A percentile compares a stretch with the other conserved stretches of the same genome.
Conservation (phyloP, 768 basidiomycete species). For the Tricholoma terreum region DNA sequence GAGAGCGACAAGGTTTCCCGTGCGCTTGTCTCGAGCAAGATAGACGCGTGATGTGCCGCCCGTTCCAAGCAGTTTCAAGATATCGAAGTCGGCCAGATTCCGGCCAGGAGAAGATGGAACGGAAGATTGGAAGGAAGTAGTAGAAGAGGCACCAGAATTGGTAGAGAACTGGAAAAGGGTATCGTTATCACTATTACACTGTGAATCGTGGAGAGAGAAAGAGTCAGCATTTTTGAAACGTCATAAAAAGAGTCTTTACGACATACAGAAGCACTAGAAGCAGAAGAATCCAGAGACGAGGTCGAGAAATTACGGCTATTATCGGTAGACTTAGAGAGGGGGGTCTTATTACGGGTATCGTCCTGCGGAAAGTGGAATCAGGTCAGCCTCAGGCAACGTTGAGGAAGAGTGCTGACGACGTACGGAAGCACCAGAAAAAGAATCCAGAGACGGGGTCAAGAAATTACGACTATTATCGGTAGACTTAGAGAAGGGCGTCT, state of each 20-base stretch:
- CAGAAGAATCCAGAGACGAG: background rate
- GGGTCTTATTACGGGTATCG: background rate
- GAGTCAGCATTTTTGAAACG: background rate
- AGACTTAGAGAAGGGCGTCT: background rate
- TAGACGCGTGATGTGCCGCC: background rate
- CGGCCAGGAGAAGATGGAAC: background rate
- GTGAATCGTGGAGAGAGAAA: background rate
- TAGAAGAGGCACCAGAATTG: background rate
- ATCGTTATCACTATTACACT: background rate
- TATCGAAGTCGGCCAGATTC: background rate
- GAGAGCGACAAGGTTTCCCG: background rate
- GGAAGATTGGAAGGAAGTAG: background rate
- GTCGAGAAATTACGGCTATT: background rate
- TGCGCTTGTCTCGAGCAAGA: constrained; percentile 1
- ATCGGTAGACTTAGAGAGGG: background rate
- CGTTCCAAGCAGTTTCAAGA: constrained; percentile 2
- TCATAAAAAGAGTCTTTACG: background rate
- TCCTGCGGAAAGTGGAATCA: too few relatives aligned
- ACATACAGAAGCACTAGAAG: background rate
- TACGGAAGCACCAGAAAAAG: too few relatives aligned
- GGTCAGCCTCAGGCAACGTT: too few relatives aligned
- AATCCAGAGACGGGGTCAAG: background rate
- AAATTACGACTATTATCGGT: background rate
- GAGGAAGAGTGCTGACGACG: too few relatives aligned
- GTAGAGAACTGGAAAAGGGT: background rate